These are phyloP conservation scores for Wickerhamomyces alni DNA, from an alignment of 805 yeast genomes.

Conservation along the genomic window DNA sequence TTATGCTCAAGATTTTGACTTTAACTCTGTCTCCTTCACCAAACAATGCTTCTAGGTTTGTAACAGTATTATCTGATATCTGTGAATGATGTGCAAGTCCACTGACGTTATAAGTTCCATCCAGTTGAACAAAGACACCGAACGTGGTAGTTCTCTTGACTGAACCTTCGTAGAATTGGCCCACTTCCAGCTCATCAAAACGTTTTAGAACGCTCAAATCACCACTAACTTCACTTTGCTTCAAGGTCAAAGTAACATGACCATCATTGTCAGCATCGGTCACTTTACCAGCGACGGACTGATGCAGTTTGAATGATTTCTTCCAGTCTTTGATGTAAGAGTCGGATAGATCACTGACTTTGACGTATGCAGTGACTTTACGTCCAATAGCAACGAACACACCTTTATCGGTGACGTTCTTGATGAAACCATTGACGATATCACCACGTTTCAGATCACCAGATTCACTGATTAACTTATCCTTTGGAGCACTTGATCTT, in stretches of 20 bases:
- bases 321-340: constrained; percentile 85
- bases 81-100: constrained; percentile 88
- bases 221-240: constrained; percentile 75
- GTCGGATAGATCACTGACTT: constrained; percentile 78
- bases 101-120: constrained; percentile 64
- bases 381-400: constrained; percentile 73
- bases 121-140: constrained; percentile 85
- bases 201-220: constrained; percentile 50
- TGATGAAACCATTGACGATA: constrained; percentile 76
- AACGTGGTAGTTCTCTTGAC: constrained; percentile 75
- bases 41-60: constrained; percentile 59
- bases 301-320: constrained; percentile 61
- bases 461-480: constrained; percentile 40
- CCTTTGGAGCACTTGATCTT: constrained; percentile 46
- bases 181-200: constrained; percentile 63
- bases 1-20: constrained; percentile 66
- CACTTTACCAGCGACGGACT: constrained; percentile 70
- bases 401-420: constrained; percentile 68
- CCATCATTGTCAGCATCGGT: constrained; percentile 54
- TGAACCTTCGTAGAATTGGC: constrained; percentile 70
- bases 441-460: constrained; percentile 62
- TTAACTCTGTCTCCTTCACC: constrained; percentile 89
- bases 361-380: constrained; percentile 68
- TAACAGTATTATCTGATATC: constrained; percentile 64
- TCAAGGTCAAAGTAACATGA: constrained; percentile 70